Evolutionary conservation across 768 basidiomycete genomes (phyloP), one percentile per base, ranked within the genome.

Genomic region (Boletellus ananiceps): DNA sequence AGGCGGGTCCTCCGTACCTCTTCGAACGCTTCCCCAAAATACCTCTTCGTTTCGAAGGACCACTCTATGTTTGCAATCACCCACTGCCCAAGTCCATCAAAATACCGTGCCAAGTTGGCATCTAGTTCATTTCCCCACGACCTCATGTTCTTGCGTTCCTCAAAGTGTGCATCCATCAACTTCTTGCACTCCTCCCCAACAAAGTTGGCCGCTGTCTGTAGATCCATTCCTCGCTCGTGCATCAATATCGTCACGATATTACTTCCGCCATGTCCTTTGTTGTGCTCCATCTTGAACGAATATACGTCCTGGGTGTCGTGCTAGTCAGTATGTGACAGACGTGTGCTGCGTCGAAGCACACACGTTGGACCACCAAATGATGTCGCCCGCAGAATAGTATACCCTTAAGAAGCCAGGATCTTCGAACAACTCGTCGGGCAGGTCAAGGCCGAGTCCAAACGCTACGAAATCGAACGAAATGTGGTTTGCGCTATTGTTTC

Each of bases 231-330:
- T 46, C 74, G 74, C 54, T 78, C 75, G 50, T 77, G 64, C 80
- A 85, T 84, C 50, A 84, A 73, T 33, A 86, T 81, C 8, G 81
- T 82, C 44, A 88, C 71, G 56, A 86, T 73, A 61, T 86, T 88
- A 60, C 84, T 85, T 49, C 80, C 80, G 23, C 68, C 71, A 44
- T 80, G 77, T 16, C 83, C 86, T 57, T 78, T 78, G 44, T 78
- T 75, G 57, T 84, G 81, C 57, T 88, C 84, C 77, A 83, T 80
- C 63, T 84, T 80, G 65, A 86, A 87, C 8, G 82, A 85, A 58
- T 84, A 85, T 14, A 86, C 65, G 52, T 87, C 83, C 84, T 84
- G 57, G 39, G 42, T 51, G 46, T 31, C 36, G 12, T 39, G 19
- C 32, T 37, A 31, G 40, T 57, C 52, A 49, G 25, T 38, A 42